Percentiles rank a stretch among this genome's conserved stretches.
These are phyloP conservation scores for Pseudogymnoascus sp. DNA, from an alignment of 2,329 filamentous ascomycete species.

Conservation along the genomic window DNA sequence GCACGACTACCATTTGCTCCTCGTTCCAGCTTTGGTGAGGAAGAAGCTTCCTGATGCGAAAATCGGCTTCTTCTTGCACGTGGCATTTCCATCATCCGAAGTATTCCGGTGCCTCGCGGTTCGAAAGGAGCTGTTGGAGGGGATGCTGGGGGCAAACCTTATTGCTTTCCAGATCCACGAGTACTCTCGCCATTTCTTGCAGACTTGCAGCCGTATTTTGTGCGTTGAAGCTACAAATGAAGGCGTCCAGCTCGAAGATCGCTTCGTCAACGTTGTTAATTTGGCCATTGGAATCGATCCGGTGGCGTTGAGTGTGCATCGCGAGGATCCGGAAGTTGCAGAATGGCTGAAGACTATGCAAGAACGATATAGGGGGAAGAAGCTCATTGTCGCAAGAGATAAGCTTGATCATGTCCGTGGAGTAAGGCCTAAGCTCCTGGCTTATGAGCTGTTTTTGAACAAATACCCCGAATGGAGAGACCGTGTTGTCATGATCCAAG, in stretches of 20 bases:
- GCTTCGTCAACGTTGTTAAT: slow-evolving; percentile 81
- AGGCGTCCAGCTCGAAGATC: slow-evolving; percentile 82
- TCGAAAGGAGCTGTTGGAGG: slow-evolving; percentile 77
- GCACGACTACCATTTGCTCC: slow-evolving; percentile 86
- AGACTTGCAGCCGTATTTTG: slow-evolving; percentile 86
- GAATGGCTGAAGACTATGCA: slow-evolving; percentile 73
- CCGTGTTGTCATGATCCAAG: slow-evolving; percentile 84
- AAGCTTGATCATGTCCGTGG: slow-evolving; percentile 90
- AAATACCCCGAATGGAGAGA: slow-evolving; percentile 86
- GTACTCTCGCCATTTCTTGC: slow-evolving; percentile 87
- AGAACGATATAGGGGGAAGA: slow-evolving; percentile 79
- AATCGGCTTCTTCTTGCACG: slow-evolving; percentile 93
- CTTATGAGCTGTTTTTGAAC: slow-evolving; percentile 85
- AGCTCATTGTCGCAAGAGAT: slow-evolving; percentile 83
- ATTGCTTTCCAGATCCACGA: slow-evolving; percentile 91
- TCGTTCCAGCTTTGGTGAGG: slow-evolving; percentile 83
- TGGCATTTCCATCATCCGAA: slow-evolving; percentile 91
- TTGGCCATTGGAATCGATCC: slow-evolving; percentile 89
- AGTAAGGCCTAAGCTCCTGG: slow-evolving; percentile 84
- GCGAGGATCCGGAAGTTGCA: slow-evolving; percentile 62
- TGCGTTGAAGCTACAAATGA: slow-evolving; percentile 84
- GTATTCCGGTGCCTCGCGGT: slow-evolving; percentile 88
- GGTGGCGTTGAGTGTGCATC: slow-evolving; percentile 60
- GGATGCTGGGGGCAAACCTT: slow-evolving; percentile 86
- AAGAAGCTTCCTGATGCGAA: slow-evolving; percentile 85